phyloP scores from a whole-genome alignment of 352 stramenopile species.

The Pythium volutum region DNA sequence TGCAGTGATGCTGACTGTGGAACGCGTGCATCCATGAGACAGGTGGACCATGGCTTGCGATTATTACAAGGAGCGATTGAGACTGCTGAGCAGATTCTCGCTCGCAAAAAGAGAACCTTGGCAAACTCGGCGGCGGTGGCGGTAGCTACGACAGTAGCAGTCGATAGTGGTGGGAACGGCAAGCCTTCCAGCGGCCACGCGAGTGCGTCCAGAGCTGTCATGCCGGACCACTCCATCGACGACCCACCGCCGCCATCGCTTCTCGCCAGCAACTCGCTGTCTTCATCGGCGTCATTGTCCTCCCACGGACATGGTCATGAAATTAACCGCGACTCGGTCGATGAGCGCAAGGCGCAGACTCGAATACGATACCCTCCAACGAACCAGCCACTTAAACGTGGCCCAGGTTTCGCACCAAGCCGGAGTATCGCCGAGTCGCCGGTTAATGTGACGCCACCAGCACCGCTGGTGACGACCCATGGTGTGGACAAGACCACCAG shows the following conservation, averaged over 20 bases:
- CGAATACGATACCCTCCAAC: conserved; percentile 37
- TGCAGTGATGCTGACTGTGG: not conserved
- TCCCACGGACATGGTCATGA: not conserved
- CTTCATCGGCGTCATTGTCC: conserved; percentile 4
- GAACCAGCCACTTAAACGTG: conserved; percentile 20
- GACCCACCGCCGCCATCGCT: conserved; percentile 11
- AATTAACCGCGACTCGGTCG: conserved; percentile 19
- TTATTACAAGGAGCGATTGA: conserved; percentile 24
- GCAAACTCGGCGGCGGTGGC: conserved; percentile 3
- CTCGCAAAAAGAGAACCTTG: not conserved
- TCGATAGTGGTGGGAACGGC: conserved; percentile 34
- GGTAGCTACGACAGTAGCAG: conserved; percentile 16
- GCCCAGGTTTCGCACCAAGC: conserved; percentile 25
- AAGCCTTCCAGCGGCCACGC: conserved; percentile 28
- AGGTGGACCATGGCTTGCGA: conserved; percentile 25
- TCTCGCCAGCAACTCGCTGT: not conserved
- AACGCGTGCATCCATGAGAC: not conserved
- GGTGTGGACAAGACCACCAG: not conserved
- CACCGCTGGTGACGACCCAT: not conserved
- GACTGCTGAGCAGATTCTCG: conserved; percentile 19
- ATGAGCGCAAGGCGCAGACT: conserved; percentile 37
- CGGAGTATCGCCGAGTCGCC: conserved; percentile 24
- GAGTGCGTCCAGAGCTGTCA: conserved; percentile 27
- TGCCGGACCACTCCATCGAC: conserved; percentile 29
- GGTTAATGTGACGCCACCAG: not conserved